These are phyloP conservation scores for Cryptococcus jaspeensis DNA, from an alignment of 1,284 basidiomycete genomes.

Conservation along the genomic window DNA sequence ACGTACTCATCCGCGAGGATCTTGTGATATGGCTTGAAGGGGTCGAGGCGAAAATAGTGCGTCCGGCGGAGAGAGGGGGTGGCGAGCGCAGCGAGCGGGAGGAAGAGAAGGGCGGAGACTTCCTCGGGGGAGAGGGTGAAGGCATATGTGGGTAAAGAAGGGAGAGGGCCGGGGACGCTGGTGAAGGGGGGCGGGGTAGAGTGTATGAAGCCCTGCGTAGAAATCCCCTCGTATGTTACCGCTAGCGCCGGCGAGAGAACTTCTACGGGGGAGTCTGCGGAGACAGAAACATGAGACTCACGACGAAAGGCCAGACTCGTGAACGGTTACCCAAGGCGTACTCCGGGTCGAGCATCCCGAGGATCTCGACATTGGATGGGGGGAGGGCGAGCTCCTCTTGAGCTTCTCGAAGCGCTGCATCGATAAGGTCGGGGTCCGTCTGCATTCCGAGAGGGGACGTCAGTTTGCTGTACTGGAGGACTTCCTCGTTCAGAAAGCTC, in stretches of 20 bases:
- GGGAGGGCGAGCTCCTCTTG: slow-evolving; percentile 41
- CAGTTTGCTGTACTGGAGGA: neutral
- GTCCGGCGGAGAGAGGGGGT: slow-evolving; percentile 18
- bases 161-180: slow-evolving; percentile 10
- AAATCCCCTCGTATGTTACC: no score
- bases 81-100: slow-evolving; percentile 30
- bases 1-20: slow-evolving; percentile 32
- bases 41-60: slow-evolving; percentile 41
- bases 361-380: slow-evolving; percentile 33
- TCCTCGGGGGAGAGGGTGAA: slow-evolving; percentile 33
- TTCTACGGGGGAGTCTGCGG: no score
- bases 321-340: slow-evolving; percentile 44
- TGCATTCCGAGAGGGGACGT: no score
- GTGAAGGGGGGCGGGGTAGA: slow-evolving; percentile 11
- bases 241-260: no score
- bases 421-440: slow-evolving; percentile 29
- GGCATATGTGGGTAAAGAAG: slow-evolving; percentile 24
- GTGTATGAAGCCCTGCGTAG: slow-evolving; percentile 33
- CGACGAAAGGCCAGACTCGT: slow-evolving; percentile 46
- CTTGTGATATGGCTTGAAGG: slow-evolving; percentile 38
- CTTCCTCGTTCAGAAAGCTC: slow-evolving; percentile 3
- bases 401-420: slow-evolving; percentile 42
- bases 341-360: slow-evolving; percentile 38
- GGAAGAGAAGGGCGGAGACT: slow-evolving; percentile 37
- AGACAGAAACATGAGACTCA: slow-evolving; percentile 16